Percentiles rank a stretch among this genome's conserved stretches.
Evolutionary conservation across 495 filamentous ascomycete species (phyloP).

Genomic region (Neurospora tetraspora): DNA sequence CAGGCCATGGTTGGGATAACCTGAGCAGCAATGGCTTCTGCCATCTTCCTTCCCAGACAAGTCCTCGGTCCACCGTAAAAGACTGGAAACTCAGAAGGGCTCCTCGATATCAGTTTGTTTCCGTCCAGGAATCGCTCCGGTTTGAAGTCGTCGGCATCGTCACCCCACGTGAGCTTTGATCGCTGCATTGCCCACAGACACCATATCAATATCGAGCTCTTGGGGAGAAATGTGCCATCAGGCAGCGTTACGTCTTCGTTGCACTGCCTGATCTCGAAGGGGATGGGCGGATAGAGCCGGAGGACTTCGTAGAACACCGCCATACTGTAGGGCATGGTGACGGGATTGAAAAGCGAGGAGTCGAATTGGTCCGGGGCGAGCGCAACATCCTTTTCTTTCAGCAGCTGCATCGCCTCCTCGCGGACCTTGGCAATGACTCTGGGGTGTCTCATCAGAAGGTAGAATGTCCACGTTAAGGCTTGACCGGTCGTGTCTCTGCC

Average conservation of each 20-base stretch:
- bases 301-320: conserved; percentile 49
- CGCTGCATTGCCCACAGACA: conserved; percentile 52
- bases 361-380: conserved; percentile 12
- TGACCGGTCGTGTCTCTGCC: conserved; percentile 53
- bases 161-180: conserved; percentile 44
- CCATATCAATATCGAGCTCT: conserved; percentile 43
- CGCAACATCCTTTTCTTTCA: conserved; percentile 5
- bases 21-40: conserved; percentile 44
- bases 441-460: conserved; percentile 43
- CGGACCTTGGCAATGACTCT: conserved; percentile 26
- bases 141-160: conserved; percentile 41
- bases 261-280: conserved; percentile 51
- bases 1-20: conserved; percentile 39
- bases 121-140: conserved; percentile 43
- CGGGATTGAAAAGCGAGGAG: conserved; percentile 30
- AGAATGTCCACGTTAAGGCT: conserved; percentile 50
- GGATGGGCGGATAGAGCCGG: conserved; percentile 48
- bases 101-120: conserved; percentile 29
- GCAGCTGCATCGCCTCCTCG: conserved; percentile 26
- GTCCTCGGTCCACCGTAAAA: conserved; percentile 50
- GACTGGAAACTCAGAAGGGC: conserved; percentile 47
- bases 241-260: conserved; percentile 40
- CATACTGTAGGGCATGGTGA: conserved; percentile 40
- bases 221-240: conserved; percentile 47
- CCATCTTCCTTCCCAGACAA: conserved; percentile 52